phyloP scores from a whole-genome alignment of 306 rosid genomes.

The Abrus precatorius region DNA sequence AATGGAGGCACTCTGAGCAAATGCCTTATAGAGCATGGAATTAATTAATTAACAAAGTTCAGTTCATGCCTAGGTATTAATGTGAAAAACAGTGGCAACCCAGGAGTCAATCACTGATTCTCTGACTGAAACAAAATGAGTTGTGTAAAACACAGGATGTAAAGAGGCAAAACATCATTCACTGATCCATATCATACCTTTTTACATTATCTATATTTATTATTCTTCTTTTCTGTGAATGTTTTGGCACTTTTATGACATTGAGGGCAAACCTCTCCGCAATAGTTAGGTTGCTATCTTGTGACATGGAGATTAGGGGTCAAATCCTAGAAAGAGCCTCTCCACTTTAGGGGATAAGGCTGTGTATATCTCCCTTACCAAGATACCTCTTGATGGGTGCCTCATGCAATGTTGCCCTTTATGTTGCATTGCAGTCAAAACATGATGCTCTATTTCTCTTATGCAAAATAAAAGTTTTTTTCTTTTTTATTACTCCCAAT shows the following conservation, averaged over 20 bases:
- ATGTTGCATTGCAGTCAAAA: too few relatives aligned
- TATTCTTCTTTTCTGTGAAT: background rate
- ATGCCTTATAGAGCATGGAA: background rate
- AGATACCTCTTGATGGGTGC: too few relatives aligned
- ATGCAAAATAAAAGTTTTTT: too few relatives aligned
- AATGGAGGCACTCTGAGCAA: background rate
- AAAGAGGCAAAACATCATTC: conserved; percentile 4
- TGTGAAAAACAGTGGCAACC: background rate
- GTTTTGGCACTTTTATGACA: background rate
- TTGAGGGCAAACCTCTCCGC: background rate
- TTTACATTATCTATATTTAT: background rate
- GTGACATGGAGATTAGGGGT: background rate
- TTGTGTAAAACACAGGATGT: background rate
- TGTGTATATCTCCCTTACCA: background rate
- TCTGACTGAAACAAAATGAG: background rate
- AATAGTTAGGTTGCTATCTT: background rate
- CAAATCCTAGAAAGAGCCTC: background rate
- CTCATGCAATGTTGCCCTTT: too few relatives aligned
- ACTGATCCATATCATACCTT: background rate
- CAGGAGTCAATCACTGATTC: background rate
- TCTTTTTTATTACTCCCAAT: background rate
- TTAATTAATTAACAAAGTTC: background rate
- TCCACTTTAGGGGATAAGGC: background rate
- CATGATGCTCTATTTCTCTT: background rate
- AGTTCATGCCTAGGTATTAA: background rate